Base-by-base conservation (phyloP, 2,329 filamentous ascomycete species). In the Ophiocordyceps sinensis region DNA sequence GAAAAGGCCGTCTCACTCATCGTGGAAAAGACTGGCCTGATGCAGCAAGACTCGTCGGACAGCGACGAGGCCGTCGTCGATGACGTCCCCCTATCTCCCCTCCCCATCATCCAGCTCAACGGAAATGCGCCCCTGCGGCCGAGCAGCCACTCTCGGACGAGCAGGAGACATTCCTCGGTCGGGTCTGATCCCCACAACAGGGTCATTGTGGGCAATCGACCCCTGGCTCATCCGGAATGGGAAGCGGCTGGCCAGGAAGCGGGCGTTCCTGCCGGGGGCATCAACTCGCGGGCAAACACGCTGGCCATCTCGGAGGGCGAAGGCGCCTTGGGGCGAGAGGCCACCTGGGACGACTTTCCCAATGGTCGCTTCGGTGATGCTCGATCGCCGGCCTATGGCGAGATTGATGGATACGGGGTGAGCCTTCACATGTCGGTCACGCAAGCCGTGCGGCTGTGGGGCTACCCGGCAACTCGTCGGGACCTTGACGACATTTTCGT, bases 381-480 rank as follows among this genome's bases (percentile, higher is more conserved):
- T 5, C 77, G 89, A 40, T 94, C 87, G 3, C 87, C 87, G 1
- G 89, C 89, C 0, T 96, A 94, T 56, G 89, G 89, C 53, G 87
- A 95, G 60, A 95, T 95, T 44, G 88, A 96, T 55, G 89, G 89
- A n/a, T 96, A 96, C 57, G 91, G 91, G 11, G 87, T 93, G n/a
- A 91, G 82, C 43, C 69, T 98, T 32, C 91, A 95, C 64, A 85
- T 95, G 56, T 85, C 84, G 0, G 77, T 85, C n/a, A 73, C 79
- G 3, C 79, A 88, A 55, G 91, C 91, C 12, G 75, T 89, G 48
- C 73, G 75, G 48, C 70, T 94, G 28, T 98, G 91, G 91, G 86
- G 85, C 19, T 70, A 82, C 44, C 91, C 91, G 0, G 75, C 72
- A 23, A 74, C 73, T 4, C 58, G 59, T 2, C 65, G 71, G 28